Percentiles rank a stretch among this genome's conserved stretches.
These are phyloP conservation scores for Aspergillus calidoustus DNA, from an alignment of 2,329 filamentous ascomycete genomes.

Conservation along the genomic window DNA sequence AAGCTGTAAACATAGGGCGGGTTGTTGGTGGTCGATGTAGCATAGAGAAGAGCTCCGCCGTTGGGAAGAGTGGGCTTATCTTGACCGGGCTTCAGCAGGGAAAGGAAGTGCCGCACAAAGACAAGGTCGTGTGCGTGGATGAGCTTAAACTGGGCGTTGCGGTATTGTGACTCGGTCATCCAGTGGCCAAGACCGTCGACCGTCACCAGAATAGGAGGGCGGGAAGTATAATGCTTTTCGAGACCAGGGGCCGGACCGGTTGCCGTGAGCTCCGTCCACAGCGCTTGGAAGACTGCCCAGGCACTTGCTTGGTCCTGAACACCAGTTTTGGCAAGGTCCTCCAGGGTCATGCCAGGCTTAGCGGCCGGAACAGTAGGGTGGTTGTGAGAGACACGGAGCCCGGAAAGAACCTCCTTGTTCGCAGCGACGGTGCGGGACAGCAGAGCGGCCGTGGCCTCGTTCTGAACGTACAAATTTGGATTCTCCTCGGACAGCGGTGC, in stretches of 20 bases:
- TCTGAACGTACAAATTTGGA: slow-evolving; percentile 72
- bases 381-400: slow-evolving; percentile 54
- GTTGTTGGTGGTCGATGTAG: slow-evolving; percentile 73
- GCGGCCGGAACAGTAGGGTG: slow-evolving; percentile 65
- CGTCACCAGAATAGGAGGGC: slow-evolving; percentile 71
- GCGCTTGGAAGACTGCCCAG: slow-evolving; percentile 77
- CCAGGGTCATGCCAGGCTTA: slow-evolving; percentile 64
- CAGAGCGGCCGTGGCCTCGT: slow-evolving; percentile 74
- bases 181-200: slow-evolving; percentile 81
- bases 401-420: slow-evolving; percentile 68
- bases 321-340: slow-evolving; percentile 69
- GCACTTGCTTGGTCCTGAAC: slow-evolving; percentile 76
- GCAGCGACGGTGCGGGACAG: slow-evolving; percentile 73
- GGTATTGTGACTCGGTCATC: slow-evolving; percentile 79
- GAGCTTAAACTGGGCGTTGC: slow-evolving; percentile 68
- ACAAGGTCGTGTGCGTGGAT: slow-evolving; percentile 87
- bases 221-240: slow-evolving; percentile 50
- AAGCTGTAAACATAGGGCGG: slow-evolving; percentile 65
- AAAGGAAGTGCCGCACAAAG: slow-evolving; percentile 74
- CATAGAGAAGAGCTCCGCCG: slow-evolving; percentile 78
- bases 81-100: slow-evolving; percentile 59
- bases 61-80: slow-evolving; percentile 60
- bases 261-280: slow-evolving; percentile 77
- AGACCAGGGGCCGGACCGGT: slow-evolving; percentile 50
- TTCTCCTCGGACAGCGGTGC: slow-evolving; percentile 63